Conservation (phyloP, 2,329 filamentous ascomycete species). For the Aspergillus tanneri region DNA sequence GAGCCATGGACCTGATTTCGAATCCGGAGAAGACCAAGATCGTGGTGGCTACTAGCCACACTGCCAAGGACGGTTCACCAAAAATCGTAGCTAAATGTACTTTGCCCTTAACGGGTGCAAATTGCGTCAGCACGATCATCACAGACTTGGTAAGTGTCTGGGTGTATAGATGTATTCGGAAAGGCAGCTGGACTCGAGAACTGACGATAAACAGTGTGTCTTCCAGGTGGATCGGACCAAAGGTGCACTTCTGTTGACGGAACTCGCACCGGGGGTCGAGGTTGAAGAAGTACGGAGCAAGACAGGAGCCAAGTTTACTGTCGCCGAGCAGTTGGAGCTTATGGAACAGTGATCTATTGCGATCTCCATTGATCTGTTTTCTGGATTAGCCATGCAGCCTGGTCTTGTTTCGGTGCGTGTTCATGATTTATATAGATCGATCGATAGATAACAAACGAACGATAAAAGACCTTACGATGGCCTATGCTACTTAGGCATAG, state of each 20-base stretch:
- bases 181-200: too few species aligned
- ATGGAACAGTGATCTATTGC: constrained; percentile 49
- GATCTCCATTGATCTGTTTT: too few species aligned
- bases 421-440: too few species aligned
- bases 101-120: constrained; percentile 64
- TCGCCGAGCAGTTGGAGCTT: constrained; percentile 58
- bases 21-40: constrained; percentile 72
- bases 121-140: constrained; percentile 69
- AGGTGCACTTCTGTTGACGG: constrained; percentile 53
- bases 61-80: constrained; percentile 65
- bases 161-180: too few species aligned
- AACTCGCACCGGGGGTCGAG: constrained; percentile 66
- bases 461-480: too few species aligned
- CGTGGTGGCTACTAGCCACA: constrained; percentile 68
- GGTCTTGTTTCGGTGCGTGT: neutral
- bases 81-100: constrained; percentile 66
- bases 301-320: constrained; percentile 66
- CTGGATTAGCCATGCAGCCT: too few species aligned
- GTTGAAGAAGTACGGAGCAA: constrained; percentile 68
- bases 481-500: too few species aligned
- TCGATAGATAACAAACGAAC: too few species aligned
- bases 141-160: constrained; percentile 67
- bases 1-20: constrained; percentile 71
- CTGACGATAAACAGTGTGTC: constrained; percentile 56
- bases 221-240: constrained; percentile 70